Base-by-base conservation (phyloP, 177 flowering plant genomes). In the Vitis hybrid region DNA sequence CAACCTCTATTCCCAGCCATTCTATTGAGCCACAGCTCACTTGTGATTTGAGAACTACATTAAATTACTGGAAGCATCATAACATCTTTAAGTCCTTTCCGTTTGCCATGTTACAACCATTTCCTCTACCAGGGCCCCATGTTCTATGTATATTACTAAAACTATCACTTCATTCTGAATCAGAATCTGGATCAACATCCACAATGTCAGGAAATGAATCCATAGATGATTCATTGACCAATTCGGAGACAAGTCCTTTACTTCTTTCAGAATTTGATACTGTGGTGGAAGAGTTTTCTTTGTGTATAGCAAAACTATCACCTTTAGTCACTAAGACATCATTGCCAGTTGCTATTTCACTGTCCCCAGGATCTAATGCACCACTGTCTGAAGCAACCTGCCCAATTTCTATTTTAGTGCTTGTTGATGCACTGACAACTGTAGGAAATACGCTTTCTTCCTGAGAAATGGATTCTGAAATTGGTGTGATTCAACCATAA, bases 131-230 rank as follows among this genome's bases (percentile, higher is more conserved):
- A 27, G 30, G 30, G 0, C 30, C 30, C 30, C 4, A 27, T 27
- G 30, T 27, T 27, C 30, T 27, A 50, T 40, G n/a, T 62, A 10
- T 19, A 49, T 63, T 49, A 48, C 21, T 27, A 16, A 5, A 60
- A 27, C 32, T 51, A 14, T 18, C 52, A 30, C 48, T 62, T 52
- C 7, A n/a, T 52, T 62, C 40, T 50, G 68, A 80, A 60, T 87
- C 96, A 6, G 46, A 40, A 40, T 40, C 46, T 16, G 94, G 85
- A 67, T 86, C 91, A 21, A 63, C 84, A 67, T 80, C 73, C 3
- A 89, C 74, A 6, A 85, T 82, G 60, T 86, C 90, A 5, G 92
- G 92, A 71, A 82, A 67, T 27, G 76, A 71, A 66, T 83, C 85
- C 30, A 49, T 48, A 0, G 78, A 72, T 8, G 70, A 65, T 49